Evolutionary conservation across 2,329 filamentous ascomycete species (phyloP).

Genomic region (Clarireedia monteithiana): DNA sequence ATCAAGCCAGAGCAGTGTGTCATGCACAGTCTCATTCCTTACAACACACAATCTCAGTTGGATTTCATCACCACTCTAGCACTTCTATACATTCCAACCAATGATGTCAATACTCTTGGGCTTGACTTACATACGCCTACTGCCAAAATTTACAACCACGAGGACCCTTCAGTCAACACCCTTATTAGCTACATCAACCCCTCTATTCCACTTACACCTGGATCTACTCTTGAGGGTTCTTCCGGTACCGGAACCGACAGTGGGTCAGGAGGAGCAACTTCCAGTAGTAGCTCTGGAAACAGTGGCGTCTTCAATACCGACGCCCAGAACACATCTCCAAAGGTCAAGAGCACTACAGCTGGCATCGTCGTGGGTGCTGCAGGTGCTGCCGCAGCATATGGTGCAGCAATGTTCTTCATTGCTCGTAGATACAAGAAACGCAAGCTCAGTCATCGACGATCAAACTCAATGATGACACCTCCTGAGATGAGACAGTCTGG

Average conservation of each 20-base stretch:
- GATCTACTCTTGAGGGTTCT: conserved; percentile 32
- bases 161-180: conserved; percentile 55
- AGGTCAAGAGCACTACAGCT: conserved; percentile 55
- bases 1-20: conserved; percentile 41
- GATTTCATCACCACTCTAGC: conserved; percentile 79
- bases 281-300: conserved; percentile 28
- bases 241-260: conserved; percentile 30
- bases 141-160: conserved; percentile 68
- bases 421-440: conserved; percentile 63
- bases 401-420: conserved; percentile 69
- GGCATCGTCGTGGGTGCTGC: conserved; percentile 59
- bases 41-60: conserved; percentile 59
- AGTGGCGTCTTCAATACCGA: conserved; percentile 34
- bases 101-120: conserved; percentile 58
- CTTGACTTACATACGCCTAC: conserved; percentile 64
- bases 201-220: conserved; percentile 48
- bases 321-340: conserved; percentile 39
- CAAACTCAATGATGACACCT: conserved; percentile 48
- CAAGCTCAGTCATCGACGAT: conserved; percentile 52
- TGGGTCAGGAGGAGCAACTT: conserved; percentile 31
- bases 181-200: conserved; percentile 79
- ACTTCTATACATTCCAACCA: conserved; percentile 66
- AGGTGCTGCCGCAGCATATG: conserved; percentile 61
- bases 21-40: conserved; percentile 67
- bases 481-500: conserved; percentile 40